Percentiles rank a stretch among this genome's conserved stretches.
Conservation (phyloP, 192 early-diverging fungal genomes). For the Gigaspora rosea region DNA sequence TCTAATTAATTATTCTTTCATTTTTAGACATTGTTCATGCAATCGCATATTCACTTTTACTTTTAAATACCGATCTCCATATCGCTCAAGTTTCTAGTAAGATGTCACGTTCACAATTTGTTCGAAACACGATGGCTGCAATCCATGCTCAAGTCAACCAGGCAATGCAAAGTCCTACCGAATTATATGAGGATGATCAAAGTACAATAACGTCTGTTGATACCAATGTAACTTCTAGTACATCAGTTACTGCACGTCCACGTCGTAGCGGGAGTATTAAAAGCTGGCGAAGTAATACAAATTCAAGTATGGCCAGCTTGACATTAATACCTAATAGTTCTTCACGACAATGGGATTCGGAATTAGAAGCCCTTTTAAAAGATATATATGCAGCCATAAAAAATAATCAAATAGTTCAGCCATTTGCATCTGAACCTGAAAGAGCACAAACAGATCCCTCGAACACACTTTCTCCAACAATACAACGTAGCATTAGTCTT, state of each 20-base stretch:
- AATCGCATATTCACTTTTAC: constrained; percentile 79
- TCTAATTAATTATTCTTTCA: constrained; percentile 7
- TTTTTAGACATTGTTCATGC: constrained; percentile 83
- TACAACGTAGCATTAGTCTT: constrained; percentile 34
- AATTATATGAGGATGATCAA: constrained; percentile 25
- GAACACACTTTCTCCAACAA: background rate
- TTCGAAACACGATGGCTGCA: constrained; percentile 66
- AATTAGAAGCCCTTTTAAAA: constrained; percentile 58
- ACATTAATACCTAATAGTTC: constrained; percentile 32
- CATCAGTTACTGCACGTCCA: constrained; percentile 23
- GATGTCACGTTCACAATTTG: constrained; percentile 76
- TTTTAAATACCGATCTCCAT: constrained; percentile 94
- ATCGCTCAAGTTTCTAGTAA: constrained; percentile 72
- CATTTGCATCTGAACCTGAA: constrained; percentile 14
- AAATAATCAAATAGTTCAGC: constrained; percentile 57
- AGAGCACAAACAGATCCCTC: constrained; percentile 27
- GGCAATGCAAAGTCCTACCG: constrained; percentile 16
- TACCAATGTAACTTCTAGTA: background rate
- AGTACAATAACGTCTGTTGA: constrained; percentile 26
- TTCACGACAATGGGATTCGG: constrained; percentile 51
- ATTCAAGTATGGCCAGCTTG: constrained; percentile 32
- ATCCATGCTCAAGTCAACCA: constrained; percentile 39
- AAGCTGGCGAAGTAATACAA: constrained; percentile 47
- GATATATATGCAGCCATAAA: constrained; percentile 66
- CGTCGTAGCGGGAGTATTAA: constrained; percentile 36